A percentile compares a stretch with the other conserved stretches of the same genome.
These are phyloP conservation scores for Nitzschia palea DNA, from an alignment of 108 stramenopile genomes.

Conservation along the genomic window DNA sequence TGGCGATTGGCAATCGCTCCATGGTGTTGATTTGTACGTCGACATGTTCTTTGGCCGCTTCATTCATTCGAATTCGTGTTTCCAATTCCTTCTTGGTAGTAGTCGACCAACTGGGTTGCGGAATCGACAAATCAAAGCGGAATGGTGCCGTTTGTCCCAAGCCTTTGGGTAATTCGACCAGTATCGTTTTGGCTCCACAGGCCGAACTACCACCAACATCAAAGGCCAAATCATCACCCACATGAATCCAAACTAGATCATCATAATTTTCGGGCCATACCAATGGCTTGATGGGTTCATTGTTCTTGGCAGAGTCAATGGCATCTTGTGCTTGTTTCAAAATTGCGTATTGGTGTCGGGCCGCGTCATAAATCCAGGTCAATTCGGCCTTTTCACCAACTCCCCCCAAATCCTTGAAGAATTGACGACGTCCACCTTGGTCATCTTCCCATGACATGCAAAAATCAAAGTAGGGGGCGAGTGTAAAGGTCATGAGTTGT, in stretches of 20 bases:
- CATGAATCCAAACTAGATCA: slow-evolving; percentile 76
- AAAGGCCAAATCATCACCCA: slow-evolving; percentile 87
- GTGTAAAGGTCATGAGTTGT: slow-evolving; percentile 81
- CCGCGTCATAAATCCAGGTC: slow-evolving; percentile 88
- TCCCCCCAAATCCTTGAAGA: slow-evolving; percentile 73
- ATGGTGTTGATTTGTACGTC: slow-evolving; percentile 60
- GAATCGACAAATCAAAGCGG: slow-evolving; percentile 56
- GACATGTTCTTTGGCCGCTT: slow-evolving; percentile 67
- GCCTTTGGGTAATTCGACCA: slow-evolving; percentile 67
- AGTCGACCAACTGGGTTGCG: slow-evolving; percentile 74
- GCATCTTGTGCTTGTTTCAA: slow-evolving; percentile 52
- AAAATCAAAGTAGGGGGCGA: slow-evolving; percentile 88
- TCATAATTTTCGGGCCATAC: slow-evolving; percentile 31
- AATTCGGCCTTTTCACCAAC: slow-evolving; percentile 72
- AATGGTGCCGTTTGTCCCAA: slow-evolving; percentile 80
- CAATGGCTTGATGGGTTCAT: slow-evolving; percentile 26
- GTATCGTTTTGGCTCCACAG: slow-evolving; percentile 86
- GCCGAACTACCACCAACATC: slow-evolving; percentile 79
- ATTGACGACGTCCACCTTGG: slow-evolving; percentile 68
- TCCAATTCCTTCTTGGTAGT: slow-evolving; percentile 66
- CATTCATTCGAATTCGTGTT: slow-evolving; percentile 73
- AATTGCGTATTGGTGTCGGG: slow-evolving; percentile 71
- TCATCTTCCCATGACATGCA: slow-evolving; percentile 90
- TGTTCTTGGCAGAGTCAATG: slow-evolving; percentile 35
- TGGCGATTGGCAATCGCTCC: slow-evolving; percentile 73